Percentiles rank a stretch among this genome's conserved stretches.
Evolutionary conservation across 306 rosid species (phyloP).

Genomic region (Glycine latifolia): DNA sequence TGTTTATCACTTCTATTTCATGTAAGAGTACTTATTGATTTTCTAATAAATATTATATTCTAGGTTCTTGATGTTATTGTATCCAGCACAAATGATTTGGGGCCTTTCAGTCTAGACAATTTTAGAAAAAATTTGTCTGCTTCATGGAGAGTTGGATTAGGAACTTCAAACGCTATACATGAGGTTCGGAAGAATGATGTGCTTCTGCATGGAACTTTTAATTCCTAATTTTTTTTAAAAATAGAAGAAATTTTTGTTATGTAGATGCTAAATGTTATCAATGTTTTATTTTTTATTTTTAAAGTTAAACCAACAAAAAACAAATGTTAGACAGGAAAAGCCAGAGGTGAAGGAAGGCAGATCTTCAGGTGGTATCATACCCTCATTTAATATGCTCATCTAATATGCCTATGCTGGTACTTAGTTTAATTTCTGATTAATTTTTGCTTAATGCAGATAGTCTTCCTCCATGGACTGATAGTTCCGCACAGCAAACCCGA

Average conservation of each 20-base stretch:
- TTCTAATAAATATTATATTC: constrained; percentile 49
- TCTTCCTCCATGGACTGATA: constrained; percentile 49
- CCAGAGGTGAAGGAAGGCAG: constrained; percentile 48
- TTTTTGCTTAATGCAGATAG: constrained; percentile 54
- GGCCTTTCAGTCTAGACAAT: constrained; percentile 83
- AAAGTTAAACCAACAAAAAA: constrained; percentile 54
- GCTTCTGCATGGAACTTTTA: constrained; percentile 44
- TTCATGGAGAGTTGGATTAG: constrained; percentile 75
- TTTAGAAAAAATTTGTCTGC: constrained; percentile 81
- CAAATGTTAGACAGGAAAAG: constrained; percentile 57
- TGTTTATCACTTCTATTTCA: constrained; percentile 38
- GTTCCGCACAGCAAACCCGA: constrained; percentile 59
- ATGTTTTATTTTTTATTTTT: constrained; percentile 34
- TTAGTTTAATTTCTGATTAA: constrained; percentile 33
- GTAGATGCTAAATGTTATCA: constrained; percentile 25
- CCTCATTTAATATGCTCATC: constrained; percentile 10
- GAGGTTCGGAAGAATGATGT: constrained; percentile 66
- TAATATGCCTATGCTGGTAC: constrained; percentile 11
- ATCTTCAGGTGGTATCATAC: constrained; percentile 59
- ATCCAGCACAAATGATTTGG: constrained; percentile 79
- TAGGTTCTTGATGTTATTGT: constrained; percentile 87
- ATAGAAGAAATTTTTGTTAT: neutral
- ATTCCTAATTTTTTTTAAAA: constrained; percentile 1
- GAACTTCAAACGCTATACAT: constrained; percentile 51
- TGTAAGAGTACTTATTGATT: constrained; percentile 29